Conservation (phyloP, 441 rosid genomes). For the Mallotus repandus region DNA sequence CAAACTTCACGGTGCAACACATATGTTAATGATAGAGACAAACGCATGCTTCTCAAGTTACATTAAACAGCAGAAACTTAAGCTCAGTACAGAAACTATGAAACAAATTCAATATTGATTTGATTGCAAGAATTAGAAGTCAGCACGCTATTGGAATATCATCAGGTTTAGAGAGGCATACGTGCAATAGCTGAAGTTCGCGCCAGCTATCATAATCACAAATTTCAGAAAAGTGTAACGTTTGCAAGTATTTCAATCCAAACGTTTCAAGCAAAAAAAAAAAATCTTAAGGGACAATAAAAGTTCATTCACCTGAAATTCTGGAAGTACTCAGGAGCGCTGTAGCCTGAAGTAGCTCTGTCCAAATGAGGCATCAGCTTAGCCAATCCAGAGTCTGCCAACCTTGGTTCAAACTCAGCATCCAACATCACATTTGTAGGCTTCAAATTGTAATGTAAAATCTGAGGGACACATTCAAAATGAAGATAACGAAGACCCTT, state of each 20-base stretch:
- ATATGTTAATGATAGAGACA: not conserved
- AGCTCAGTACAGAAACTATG: not conserved
- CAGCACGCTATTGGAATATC: not conserved
- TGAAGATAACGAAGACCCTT: slow-evolving; percentile 90
- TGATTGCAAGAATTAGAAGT: slow-evolving; percentile 1
- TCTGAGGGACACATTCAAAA: too few species aligned
- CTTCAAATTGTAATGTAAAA: slow-evolving; percentile 82
- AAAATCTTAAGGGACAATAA: not conserved
- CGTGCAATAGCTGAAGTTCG: not conserved
- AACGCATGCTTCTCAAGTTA: not conserved
- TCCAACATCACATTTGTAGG: slow-evolving; percentile 92
- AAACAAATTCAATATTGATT: not conserved
- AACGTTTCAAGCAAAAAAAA: too few species aligned
- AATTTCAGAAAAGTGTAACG: not conserved
- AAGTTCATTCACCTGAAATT: slow-evolving; percentile 54
- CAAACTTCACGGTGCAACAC: not conserved
- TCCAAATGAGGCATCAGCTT: too few species aligned
- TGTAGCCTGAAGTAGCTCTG: too few species aligned
- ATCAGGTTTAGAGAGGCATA: not conserved
- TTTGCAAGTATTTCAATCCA: not conserved
- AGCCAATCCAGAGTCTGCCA: too few species aligned
- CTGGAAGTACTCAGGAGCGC: too few species aligned
- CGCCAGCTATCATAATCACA: not conserved
- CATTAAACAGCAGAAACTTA: slow-evolving; percentile 4
- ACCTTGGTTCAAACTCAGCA: too few species aligned